Evolutionary conservation across 768 basidiomycete species (phyloP).

Genomic region (Trametes coccinea): DNA sequence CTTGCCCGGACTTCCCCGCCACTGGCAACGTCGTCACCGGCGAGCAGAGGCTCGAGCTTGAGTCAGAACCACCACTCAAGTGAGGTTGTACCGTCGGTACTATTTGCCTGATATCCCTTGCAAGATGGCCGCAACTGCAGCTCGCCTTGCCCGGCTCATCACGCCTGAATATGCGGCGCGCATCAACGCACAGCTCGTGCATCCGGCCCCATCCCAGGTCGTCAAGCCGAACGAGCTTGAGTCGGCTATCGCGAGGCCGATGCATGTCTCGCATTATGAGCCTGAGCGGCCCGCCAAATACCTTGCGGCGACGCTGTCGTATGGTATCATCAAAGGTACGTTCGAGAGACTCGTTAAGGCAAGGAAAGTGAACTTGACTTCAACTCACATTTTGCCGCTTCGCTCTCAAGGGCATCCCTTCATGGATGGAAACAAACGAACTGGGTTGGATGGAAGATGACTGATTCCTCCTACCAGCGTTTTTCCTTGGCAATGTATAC

Average conservation of each 20-base stretch:
- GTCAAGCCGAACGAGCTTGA: constrained; percentile 39
- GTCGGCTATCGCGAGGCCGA: constrained; percentile 32
- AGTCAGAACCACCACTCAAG: no score
- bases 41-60: no score
- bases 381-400: no score
- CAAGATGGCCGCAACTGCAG: constrained; percentile 13
- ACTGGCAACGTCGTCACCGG: no score
- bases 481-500: no score
- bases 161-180: constrained; percentile 27
- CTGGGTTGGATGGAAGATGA: constrained; percentile 27
- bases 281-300: constrained; percentile 29
- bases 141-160: constrained; percentile 32
- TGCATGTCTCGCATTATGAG: constrained; percentile 32
- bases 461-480: no score
- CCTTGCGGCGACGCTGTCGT: constrained; percentile 21
- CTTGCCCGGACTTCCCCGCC: no score
- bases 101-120: no score
- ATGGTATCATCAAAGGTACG: no score
- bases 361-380: no score
- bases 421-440: constrained; percentile 34
- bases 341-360: no score
- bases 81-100: no score
- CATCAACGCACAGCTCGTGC: constrained; percentile 37
- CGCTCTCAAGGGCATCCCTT: constrained; percentile 30
- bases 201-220: constrained; percentile 30